Evolutionary conservation across 176 grass and related monocot genomes (phyloP).

Genomic region (Musa itinerans): DNA sequence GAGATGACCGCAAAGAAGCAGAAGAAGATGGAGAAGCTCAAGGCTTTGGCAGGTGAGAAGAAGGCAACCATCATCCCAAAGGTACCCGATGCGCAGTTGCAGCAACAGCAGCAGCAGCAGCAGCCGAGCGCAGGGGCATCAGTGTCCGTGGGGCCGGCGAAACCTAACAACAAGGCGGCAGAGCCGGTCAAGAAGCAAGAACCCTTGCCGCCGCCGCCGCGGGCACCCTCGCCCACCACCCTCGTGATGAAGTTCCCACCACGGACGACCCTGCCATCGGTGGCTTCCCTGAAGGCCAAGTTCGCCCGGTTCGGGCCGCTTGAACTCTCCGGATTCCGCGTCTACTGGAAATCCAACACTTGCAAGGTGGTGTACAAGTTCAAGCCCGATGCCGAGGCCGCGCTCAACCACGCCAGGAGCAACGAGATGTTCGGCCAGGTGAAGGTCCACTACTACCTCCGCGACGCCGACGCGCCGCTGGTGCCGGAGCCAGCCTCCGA

Average conservation of each 20-base stretch:
- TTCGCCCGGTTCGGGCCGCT: constrained; percentile 79
- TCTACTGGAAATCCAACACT: constrained; percentile 87
- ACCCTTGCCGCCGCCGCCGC: constrained; percentile 17
- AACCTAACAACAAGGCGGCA: constrained; percentile 23
- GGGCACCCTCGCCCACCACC: constrained; percentile 41
- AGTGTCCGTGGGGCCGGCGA: constrained; percentile 3
- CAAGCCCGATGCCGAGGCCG: constrained; percentile 51
- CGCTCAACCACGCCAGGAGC: constrained; percentile 43
- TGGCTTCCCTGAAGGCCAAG: constrained; percentile 83
- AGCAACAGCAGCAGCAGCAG: neutral
- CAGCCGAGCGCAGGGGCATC: neutral
- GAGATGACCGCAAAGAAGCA: constrained; percentile 65
- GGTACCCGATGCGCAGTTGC: neutral
- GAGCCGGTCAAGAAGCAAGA: constrained; percentile 30
- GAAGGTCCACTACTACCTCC: constrained; percentile 46
- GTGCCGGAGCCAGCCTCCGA: constrained; percentile 14
- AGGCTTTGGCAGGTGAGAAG: constrained; percentile 54
- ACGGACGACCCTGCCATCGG: constrained; percentile 62
- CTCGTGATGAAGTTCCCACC: constrained; percentile 81
- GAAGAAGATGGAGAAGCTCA: constrained; percentile 64
- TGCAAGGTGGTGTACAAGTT: constrained; percentile 81
- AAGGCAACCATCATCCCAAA: constrained; percentile 30
- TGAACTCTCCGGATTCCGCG: constrained; percentile 57
- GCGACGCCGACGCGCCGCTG: constrained; percentile 29
- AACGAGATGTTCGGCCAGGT: constrained; percentile 70